These are phyloP conservation scores for Lasiodiplodia gonubiensis DNA, from an alignment of 2,329 filamentous ascomycete species.

Conservation along the genomic window DNA sequence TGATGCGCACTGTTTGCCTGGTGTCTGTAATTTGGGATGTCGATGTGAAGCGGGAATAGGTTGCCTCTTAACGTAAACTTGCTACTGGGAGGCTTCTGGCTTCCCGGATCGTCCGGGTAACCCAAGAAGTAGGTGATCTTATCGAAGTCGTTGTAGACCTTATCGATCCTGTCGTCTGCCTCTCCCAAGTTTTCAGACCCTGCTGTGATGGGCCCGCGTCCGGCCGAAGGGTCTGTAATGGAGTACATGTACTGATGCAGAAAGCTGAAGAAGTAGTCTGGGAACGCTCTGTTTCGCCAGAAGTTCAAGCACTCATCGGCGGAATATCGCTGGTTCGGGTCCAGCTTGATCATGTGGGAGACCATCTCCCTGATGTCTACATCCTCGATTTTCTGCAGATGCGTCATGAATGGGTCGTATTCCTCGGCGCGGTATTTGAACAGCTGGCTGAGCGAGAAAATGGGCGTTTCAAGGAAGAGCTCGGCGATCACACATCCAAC, in stretches of 20 bases:
- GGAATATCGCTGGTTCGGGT: conserved; percentile 88
- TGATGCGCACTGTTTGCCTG: conserved; percentile 66
- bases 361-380: conserved; percentile 86
- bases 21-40: conserved; percentile 84
- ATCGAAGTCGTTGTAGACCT: conserved; percentile 93
- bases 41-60: conserved; percentile 80
- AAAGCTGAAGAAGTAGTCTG: conserved; percentile 96
- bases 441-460: conserved; percentile 96
- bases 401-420: conserved; percentile 82
- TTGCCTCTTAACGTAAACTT: conserved; percentile 54
- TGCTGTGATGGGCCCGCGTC: conserved; percentile 72
- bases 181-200: conserved; percentile 77
- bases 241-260: conserved; percentile 97
- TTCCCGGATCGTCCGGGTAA: conserved; percentile 63
- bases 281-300: conserved; percentile 91
- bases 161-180: conserved; percentile 90
- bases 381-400: conserved; percentile 86
- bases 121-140: conserved; percentile 96
- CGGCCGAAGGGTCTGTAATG: conserved; percentile 87
- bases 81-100: conserved; percentile 40
- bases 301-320: conserved; percentile 94
- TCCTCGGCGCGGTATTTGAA: conserved; percentile 93
- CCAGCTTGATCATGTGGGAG: conserved; percentile 92
- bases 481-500: conserved; percentile 96
- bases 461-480: conserved; percentile 89